Percentiles rank a stretch among this genome's conserved stretches.
These are phyloP conservation scores for Aspergillus nidulans DNA, from an alignment of 495 filamentous ascomycete species.

Conservation along the genomic window DNA sequence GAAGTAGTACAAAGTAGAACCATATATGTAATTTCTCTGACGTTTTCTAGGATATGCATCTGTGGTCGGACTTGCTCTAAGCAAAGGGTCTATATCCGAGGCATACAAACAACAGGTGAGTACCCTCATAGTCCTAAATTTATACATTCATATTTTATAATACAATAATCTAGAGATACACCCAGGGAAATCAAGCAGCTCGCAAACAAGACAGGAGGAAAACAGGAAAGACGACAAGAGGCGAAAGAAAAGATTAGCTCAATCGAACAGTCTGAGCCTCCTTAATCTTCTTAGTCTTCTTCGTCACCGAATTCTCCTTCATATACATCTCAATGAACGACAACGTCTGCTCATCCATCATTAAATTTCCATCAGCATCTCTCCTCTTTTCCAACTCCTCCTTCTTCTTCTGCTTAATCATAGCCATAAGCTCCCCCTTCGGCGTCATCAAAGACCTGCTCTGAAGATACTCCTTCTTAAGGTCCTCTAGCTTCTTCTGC, in stretches of 20 bases:
- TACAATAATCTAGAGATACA: slow-evolving; percentile 40
- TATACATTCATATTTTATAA: slow-evolving; percentile 31
- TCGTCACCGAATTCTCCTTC: slow-evolving; percentile 17
- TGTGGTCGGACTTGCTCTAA: background rate
- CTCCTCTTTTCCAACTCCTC: slow-evolving; percentile 21
- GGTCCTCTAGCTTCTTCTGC: slow-evolving; percentile 54
- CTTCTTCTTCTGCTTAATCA: slow-evolving; percentile 21
- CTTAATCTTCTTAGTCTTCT: background rate
- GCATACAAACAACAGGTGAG: background rate
- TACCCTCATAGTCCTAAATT: background rate
- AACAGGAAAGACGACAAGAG: background rate
- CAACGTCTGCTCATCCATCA: slow-evolving; percentile 29
- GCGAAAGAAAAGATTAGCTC: background rate
- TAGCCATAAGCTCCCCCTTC: slow-evolving; percentile 28
- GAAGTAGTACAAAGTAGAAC: too few species aligned
- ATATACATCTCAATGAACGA: slow-evolving; percentile 37
- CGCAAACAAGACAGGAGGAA: background rate
- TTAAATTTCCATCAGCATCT: slow-evolving; percentile 35
- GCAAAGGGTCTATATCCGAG: background rate
- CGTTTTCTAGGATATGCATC: too few species aligned
- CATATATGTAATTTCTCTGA: too few species aligned
- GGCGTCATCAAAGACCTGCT: slow-evolving; percentile 47
- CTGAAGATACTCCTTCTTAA: slow-evolving; percentile 52
- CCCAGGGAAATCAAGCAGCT: slow-evolving; percentile 3
- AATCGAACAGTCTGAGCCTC: background rate